Base-by-base conservation (phyloP, 345 rosid genomes). In the Pelargonium nanum region DNA sequence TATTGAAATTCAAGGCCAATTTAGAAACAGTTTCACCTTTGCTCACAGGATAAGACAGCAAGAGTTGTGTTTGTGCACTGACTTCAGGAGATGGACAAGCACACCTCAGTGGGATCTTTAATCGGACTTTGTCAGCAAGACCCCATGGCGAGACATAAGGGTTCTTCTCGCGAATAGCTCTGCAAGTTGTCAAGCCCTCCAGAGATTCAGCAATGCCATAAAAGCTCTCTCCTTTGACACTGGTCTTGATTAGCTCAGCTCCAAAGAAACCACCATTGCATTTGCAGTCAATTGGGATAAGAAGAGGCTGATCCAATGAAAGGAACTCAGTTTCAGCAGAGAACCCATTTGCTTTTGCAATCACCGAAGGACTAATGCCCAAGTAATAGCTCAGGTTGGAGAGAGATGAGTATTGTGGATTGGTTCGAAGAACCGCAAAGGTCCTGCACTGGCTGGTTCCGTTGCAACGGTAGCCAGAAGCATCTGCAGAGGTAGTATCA, bases 141-240 rank as follows among this genome's bases (percentile, higher is more conserved):
- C 58, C 70, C 73, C 71, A 75, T 1, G 80, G 82, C 5, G 76
- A 75, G 24, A 82, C 68, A 0, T 80, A 63, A 0, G 81, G 85
- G 64, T 87, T 87, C 63, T 71, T 75, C 40, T 75, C 80, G 56
- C 72, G 61, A 54, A 87, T 76, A 7, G 87, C 87, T 56, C 71
- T 72, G 77, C 89, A 87, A 25, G 86, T 72, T 28, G 91, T 87
- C 66, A 91, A 75, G 63, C 96, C 96, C 64, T 81, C 80, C 4
- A 87, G 69, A 3, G 95, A 81, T 40, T 76, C 79, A 21, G 89
- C 71, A 61, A 90, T 77, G 66, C 78, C 65, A 59, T 65, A 62
- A 67, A 90, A 82, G 54, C 77, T 83, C 75, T 85, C 92, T 17
- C 95, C 89, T 63, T 73, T 70, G 25, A 70, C 51, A n/a, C 80